Evolutionary conservation across 192 early-diverging fungal genomes (phyloP), one percentile per base, ranked within the genome.

Genomic region (Podochytrium sp.): DNA sequence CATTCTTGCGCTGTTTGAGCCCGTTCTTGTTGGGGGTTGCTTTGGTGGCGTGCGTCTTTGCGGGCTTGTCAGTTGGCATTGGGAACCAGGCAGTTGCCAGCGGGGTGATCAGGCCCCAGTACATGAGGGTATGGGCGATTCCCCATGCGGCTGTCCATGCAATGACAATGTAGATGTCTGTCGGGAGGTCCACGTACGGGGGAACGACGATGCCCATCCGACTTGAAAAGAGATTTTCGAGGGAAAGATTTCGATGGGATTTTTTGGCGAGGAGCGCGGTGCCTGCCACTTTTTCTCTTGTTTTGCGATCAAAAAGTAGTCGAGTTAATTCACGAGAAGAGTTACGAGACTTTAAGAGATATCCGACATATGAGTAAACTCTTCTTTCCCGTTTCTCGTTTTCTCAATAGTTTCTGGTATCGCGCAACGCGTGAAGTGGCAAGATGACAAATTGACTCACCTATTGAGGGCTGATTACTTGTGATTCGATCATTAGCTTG

Each of bases 121-220:
- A 29, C 25, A 76, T 35, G 16, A 60, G 39, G 18, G 38, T 27
- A 39, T 78, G 76, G 14, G 62, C 61, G 38, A 58, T 30, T n/a
- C 55, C 70, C 76, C 76, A 78, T 30, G 38, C 51, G 52, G 73
- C 62, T 0, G 72, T 73, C 76, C 76, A 78, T 10, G 40, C 71
- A n/a, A 53, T 2, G 12, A 78, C 60, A 12, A 61, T 32, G 43
- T n/a, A 53, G 14, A 65, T 3, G 57, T 78, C 76, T 14, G 10
- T 29, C n/a, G 60, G 69, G 10, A 32, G 52, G 63, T 64, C 35
- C 43, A 78, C 35, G 71, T 78, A 71, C 16, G 38, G 27, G 2
- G 55, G 50, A 55, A 55, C 12, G 30, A 55, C 30, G 16, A 55
- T 47, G 43, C 7, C n/a, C 43, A 47, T 47, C 20, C 12, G 10